A percentile compares a stretch with the other conserved stretches of the same genome.
phyloP scores from a whole-genome alignment of 305 asterid genomes.

The Coffea humblotiana region DNA sequence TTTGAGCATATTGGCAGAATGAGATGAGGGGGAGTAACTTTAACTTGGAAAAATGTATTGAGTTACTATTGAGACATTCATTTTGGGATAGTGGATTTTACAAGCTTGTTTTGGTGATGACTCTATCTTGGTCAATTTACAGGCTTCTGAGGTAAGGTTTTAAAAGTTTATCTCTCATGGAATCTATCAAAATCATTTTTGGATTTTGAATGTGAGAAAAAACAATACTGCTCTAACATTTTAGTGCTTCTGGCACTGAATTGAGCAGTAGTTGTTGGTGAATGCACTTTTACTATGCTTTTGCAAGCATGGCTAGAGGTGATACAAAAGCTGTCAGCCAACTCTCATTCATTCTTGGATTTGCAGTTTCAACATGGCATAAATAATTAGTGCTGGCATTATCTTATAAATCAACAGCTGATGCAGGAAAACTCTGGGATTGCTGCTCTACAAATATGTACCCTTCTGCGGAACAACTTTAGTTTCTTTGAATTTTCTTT shows the following conservation, averaged over 20 bases:
- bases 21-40: background rate
- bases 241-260: too few species aligned
- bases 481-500: background rate
- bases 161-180: background rate
- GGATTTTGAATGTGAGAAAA: background rate
- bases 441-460: background rate
- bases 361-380: background rate
- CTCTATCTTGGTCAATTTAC: background rate
- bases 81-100: background rate
- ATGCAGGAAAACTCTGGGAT: background rate
- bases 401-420: background rate
- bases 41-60: background rate
- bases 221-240: too few species aligned
- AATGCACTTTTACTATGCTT: too few species aligned
- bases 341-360: too few species aligned
- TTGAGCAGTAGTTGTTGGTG: too few species aligned
- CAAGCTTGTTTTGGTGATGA: background rate
- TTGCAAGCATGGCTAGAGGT: too few species aligned
- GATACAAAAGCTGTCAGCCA: too few species aligned
- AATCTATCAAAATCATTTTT: background rate
- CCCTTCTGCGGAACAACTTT: background rate
- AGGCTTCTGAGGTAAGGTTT: background rate
- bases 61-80: background rate
- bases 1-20: background rate
- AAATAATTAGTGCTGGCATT: background rate